Evolutionary conservation across 495 filamentous ascomycete species (phyloP), one percentile per base, ranked within the genome.

Genomic region (Penicillium diatomitis): DNA sequence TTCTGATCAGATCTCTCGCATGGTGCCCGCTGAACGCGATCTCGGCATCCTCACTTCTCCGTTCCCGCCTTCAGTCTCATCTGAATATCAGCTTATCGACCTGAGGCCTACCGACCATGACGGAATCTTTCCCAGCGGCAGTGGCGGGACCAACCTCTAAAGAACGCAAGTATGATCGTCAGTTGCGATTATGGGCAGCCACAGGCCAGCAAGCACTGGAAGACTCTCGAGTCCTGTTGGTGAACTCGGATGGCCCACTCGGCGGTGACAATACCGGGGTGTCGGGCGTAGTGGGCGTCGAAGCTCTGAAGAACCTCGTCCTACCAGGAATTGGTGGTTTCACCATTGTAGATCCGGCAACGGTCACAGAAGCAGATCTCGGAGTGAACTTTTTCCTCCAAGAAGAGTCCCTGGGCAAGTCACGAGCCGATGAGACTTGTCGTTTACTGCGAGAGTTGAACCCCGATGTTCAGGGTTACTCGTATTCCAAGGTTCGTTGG

Each of bases 381-480:
- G 92, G 92, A 3, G 85, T 95, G 48, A 97, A 97, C 67, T 99
- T 99, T 77, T 97, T 99, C 53, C 72, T 97, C 7, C 88, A 95
- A 51, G 81, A 87, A 54, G 70, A 76, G 27, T 84, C 82, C 47
- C 58, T 96, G 40, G 90, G 90, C 11, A 83, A 80, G 57, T 80
- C 83, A n/a, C 80, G 94, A 53, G 86, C 92, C 7, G 82, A 87
- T 60, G 79, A 85, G 54, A 81, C 83, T 33, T 85, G 85, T 46
- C 81, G 79, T 48, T 71, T 90, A 41, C 68, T 99, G 46, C 75
- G 78, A 56, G 92, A 99, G 70, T 70, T 99, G 41, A 99, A 99
- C 62, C 92, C 92, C n/a, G 94, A 97, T 58, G 91, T 95, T 10
- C 68, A 87, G 41, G 90, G 90, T 20, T 61, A 69, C 74, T 65